Percentiles rank a stretch among this genome's conserved stretches.
These are phyloP conservation scores for Mangifera indica DNA, from an alignment of 345 rosid genomes.

Conservation along the genomic window DNA sequence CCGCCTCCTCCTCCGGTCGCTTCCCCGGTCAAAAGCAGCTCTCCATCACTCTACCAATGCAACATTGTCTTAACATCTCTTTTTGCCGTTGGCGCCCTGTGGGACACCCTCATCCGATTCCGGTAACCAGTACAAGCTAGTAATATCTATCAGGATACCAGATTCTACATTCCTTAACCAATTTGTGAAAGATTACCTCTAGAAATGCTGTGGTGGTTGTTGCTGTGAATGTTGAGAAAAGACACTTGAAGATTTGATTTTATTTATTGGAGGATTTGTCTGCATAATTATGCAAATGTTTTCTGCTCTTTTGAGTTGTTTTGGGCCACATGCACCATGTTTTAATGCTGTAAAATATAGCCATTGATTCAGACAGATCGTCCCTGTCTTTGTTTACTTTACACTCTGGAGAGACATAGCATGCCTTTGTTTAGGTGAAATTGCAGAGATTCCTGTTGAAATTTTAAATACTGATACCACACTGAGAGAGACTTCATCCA, in stretches of 20 bases:
- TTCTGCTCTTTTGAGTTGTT: too few species aligned
- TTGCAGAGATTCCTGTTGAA: too few species aligned
- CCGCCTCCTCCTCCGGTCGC: conserved; percentile 68
- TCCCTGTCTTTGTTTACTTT: too few species aligned
- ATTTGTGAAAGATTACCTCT: conserved; percentile 31
- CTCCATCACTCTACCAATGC: conserved; percentile 34
- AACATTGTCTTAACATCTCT: conserved; percentile 41
- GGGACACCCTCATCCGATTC: conserved; percentile 48
- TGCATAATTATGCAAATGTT: too few species aligned
- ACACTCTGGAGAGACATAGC: too few species aligned
- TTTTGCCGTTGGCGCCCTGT: conserved; percentile 46
- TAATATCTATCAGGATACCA: not conserved
- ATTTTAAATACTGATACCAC: too few species aligned
- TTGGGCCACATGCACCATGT: conserved; percentile 5
- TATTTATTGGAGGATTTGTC: conserved; percentile 11
- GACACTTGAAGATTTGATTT: conserved; percentile 1
- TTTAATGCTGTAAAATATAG: not conserved
- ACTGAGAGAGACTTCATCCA: too few species aligned
- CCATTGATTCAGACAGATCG: too few species aligned
- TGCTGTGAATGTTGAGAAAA: conserved; percentile 15
- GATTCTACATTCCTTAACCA: conserved; percentile 15
- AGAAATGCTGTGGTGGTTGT: too few species aligned
- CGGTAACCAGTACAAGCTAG: conserved; percentile 27
- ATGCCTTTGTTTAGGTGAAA: too few species aligned
- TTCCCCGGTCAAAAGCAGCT: conserved; percentile 36